Evolutionary conservation across 2,329 filamentous ascomycete genomes (phyloP), one percentile per base, ranked within the genome.

Genomic region (Sporothrix protearum): DNA sequence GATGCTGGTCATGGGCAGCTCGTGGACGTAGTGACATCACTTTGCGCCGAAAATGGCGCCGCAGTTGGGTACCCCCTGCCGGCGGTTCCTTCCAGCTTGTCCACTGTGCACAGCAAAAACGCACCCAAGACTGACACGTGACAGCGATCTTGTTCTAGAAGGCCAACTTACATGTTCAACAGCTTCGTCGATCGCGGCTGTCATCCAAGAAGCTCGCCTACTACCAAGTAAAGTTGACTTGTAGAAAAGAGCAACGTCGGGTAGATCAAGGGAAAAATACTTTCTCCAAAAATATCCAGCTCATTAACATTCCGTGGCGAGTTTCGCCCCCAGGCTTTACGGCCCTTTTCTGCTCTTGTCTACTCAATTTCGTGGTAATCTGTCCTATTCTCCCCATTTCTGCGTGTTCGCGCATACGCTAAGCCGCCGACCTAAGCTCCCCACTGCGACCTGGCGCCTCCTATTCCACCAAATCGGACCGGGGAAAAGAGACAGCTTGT

Each of bases 1-100:
- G 8, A 36, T 36, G 8, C 33, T n/a, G n/a, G 33, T 12, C 28
- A 6, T 28, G n/a, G 59, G 55, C 25, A 25, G 63, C 42, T 25
- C 39, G 7, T 66, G 63, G 63, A 42, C 42, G 42, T 66, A 66
- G 63, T 66, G 63, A 66, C 63, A 66, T 66, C 63, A 66, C 63
- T 66, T 66, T 66, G 45, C 63, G 45, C 59, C 63, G 63, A 66
- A 42, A 66, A 66, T 66, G 63, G 42, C 42, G 63, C 63, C 63
- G 63, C 59, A 22, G 59, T 12, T 16, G 25, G 36, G 36, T 63
- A 63, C 59, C 36, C 25, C n/a, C 59, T 28, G n/a, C 49, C 49
- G 25, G 42, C 42, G 42, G 42, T 3, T 47, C 42, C 42, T 47
- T 47, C 14, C 49, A 53, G 12, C n/a, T 51, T 51, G 19, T 51